Evolutionary conservation across 257 asterid genomes (phyloP).

Genomic region (Ballota nigra): DNA sequence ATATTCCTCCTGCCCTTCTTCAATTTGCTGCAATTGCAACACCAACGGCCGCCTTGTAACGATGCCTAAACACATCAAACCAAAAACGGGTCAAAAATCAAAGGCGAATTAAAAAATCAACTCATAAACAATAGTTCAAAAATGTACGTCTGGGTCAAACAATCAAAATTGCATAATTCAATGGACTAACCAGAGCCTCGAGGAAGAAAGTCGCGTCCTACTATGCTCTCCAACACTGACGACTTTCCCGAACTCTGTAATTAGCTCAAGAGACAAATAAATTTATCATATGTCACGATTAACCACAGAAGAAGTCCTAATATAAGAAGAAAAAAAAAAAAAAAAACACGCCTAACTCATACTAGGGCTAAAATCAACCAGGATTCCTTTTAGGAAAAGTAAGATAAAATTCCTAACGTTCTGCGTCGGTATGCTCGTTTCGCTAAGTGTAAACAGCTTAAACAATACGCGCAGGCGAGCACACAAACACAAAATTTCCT

Average conservation of each 20-base stretch:
- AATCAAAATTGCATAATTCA: not conserved
- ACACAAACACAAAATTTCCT: not conserved
- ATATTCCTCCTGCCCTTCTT: constrained; percentile 68
- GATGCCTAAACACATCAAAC: constrained; percentile 52
- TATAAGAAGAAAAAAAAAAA: not conserved
- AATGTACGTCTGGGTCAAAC: not conserved
- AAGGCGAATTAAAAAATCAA: not conserved
- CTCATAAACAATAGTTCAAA: not conserved
- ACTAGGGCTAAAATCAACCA: constrained; percentile 22
- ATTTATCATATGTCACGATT: not conserved
- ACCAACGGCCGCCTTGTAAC: constrained; percentile 94
- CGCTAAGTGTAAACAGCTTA: not conserved
- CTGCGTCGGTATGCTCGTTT: constrained; percentile 17
- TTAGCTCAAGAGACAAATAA: constrained; percentile 22
- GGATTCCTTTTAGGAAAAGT: not conserved
- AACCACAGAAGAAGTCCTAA: not conserved
- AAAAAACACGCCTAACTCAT: not conserved
- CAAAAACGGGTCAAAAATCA: constrained; percentile 3
- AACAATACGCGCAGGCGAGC: not conserved
- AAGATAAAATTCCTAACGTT: constrained; percentile 4
- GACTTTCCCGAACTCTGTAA: constrained; percentile 95
- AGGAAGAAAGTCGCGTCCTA: constrained; percentile 94
- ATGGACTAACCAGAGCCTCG: constrained; percentile 83
- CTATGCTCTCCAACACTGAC: constrained; percentile 91
- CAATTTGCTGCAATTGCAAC: constrained; percentile 75